Evolutionary conservation across 371 early-diverging fungal species (phyloP), one percentile per base, ranked within the genome.

Genomic region (Circinella minor): DNA sequence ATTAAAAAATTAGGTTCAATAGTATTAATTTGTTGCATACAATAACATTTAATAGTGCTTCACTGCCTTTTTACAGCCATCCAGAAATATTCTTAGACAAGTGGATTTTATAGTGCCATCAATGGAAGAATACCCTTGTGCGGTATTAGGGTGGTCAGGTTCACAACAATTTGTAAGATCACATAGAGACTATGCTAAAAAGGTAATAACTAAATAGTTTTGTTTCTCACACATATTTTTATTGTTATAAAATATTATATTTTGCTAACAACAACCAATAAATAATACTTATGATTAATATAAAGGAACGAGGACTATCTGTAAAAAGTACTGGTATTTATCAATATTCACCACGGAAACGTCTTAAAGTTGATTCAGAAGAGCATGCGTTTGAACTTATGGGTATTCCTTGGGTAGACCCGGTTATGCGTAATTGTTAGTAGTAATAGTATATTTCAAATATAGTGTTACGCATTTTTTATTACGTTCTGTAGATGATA

Each of bases 101-200:
- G 81, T 87, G 3, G 88, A 87, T 39, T 51, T 87, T 6, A 85
- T 87, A 55, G 68, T 84, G 51, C 74, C 80, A 4, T 75, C 81
- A 0, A 66, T 61, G 17, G 67, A 68, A 14, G 74, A 82, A 27
- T 73, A 74, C 34, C 61, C 75, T 3, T 75, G 74, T 38, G 83
- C 86, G 9, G 70, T 88, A 4, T 68, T 86, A 11, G 88, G 88
- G 9, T 88, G 88, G 86, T 78, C 81, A 37, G 88, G 86, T 4
- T 81, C 81, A 11, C 72, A 77, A 6, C 81, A 81, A 37, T 84
- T 76, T 72, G 81, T 80, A 70, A 67, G 81, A 47, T 49, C 80
- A 0, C n/a, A 80, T 18, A 68, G 76, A 47, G 74, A 78, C 43
- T 81, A 73, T 66, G 81, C 84, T 0, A 77, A 72, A 65, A 80